These are phyloP conservation scores for Colletotrichum costaricense DNA, from an alignment of 2,329 filamentous ascomycete species.

Conservation along the genomic window DNA sequence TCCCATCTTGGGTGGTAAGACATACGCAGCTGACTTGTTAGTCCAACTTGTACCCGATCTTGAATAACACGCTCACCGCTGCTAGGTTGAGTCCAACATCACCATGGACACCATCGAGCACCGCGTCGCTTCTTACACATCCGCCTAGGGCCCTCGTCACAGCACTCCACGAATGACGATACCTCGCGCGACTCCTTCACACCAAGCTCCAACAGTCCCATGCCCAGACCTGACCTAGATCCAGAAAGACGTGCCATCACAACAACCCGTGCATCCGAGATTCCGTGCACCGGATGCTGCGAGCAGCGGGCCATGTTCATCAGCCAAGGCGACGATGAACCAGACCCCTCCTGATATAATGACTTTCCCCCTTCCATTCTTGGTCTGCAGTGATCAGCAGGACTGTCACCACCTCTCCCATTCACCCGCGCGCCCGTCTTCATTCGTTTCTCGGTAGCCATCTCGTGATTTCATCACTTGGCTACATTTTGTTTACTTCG, in stretches of 20 bases:
- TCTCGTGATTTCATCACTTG: background rate
- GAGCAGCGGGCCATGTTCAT: slow-evolving; percentile 14
- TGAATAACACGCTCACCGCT: background rate
- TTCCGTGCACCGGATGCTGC: slow-evolving; percentile 27
- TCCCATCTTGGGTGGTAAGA: background rate
- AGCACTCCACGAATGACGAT: slow-evolving; percentile 7
- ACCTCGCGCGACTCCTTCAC: slow-evolving; percentile 1
- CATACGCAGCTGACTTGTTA: background rate
- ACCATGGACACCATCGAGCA: background rate
- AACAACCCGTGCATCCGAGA: slow-evolving; percentile 6
- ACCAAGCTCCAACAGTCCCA: slow-evolving; percentile 26
- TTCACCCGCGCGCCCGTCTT: slow-evolving; percentile 25
- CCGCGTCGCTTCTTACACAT: background rate
- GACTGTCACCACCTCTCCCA: slow-evolving; percentile 24
- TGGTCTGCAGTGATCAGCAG: slow-evolving; percentile 31
- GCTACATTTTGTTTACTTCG: slow-evolving; percentile 23
- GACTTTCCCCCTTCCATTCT: slow-evolving; percentile 16
- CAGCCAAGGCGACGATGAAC: slow-evolving; percentile 23
- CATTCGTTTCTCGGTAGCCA: slow-evolving; percentile 31
- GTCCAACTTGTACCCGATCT: background rate
- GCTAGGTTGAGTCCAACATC: background rate
- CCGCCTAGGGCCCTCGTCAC: background rate
- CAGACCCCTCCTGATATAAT: slow-evolving; percentile 31
- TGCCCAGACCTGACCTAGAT: slow-evolving; percentile 9
- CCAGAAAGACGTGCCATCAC: background rate